These are phyloP conservation scores for Macrolepiota fuliginosa DNA, from an alignment of 768 basidiomycete species.

Conservation along the genomic window DNA sequence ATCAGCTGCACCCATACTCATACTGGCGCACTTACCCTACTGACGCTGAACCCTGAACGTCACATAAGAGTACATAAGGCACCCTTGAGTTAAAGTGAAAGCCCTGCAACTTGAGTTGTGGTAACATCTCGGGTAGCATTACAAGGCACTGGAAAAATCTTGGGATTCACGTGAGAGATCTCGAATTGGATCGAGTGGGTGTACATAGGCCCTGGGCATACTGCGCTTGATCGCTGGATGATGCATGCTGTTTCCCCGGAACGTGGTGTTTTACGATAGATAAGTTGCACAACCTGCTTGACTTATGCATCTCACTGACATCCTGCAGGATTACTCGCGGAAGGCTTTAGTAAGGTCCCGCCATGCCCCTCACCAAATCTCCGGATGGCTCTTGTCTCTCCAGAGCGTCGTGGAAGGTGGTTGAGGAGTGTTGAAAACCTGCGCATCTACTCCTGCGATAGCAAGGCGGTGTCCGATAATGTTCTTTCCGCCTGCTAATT, in stretches of 20 bases:
- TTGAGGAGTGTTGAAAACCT: not conserved
- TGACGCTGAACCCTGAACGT: not conserved
- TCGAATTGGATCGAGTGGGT: not conserved
- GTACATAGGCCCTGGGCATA: not conserved
- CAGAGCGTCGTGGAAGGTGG: not conserved
- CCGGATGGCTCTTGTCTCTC: not conserved
- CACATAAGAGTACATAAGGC: not conserved
- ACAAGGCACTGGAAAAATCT: not conserved
- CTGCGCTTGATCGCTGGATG: not conserved
- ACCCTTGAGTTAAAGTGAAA: not conserved
- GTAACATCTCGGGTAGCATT: not conserved
- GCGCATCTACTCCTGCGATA: not conserved
- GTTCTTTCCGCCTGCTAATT: not conserved
- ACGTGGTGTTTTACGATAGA: not conserved
- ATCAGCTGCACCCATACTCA: not conserved
- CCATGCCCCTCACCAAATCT: not conserved
- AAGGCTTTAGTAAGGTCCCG: not conserved
- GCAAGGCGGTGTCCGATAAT: not conserved
- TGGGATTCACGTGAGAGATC: not conserved
- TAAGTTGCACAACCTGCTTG: not conserved
- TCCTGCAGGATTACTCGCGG: not conserved
- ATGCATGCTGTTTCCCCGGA: not conserved
- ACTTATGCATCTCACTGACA: not conserved
- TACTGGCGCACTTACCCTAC: not conserved
- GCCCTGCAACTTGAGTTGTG: not conserved